These are phyloP conservation scores for Fraxinus greggii DNA, from an alignment of 305 asterid species.

Conservation along the genomic window DNA sequence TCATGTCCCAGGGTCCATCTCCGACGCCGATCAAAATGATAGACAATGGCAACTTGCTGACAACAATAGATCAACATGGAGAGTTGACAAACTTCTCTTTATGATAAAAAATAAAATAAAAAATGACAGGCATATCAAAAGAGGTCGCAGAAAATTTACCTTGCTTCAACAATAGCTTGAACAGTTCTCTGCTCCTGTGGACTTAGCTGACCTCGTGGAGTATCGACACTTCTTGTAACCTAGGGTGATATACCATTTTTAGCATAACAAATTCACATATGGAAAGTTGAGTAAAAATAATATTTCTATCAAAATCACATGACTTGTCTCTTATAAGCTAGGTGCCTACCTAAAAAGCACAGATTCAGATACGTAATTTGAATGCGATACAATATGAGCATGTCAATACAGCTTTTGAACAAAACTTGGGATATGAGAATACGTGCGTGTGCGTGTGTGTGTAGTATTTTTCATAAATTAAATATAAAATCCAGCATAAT, in stretches of 20 bases:
- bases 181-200: conserved; percentile 67
- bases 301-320: neutral
- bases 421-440: too few species aligned
- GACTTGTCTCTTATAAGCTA: neutral
- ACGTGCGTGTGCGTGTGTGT: too few species aligned
- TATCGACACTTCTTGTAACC: conserved; percentile 70
- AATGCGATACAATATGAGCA: too few species aligned
- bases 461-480: too few species aligned
- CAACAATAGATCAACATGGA: neutral
- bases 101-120: neutral
- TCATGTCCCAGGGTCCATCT: conserved; percentile 99
- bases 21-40: conserved; percentile 94
- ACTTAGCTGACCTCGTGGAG: conserved; percentile 47
- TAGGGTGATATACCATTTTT: conserved; percentile 16
- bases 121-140: neutral
- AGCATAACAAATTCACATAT: neutral
- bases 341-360: neutral
- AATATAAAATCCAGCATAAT: too few species aligned
- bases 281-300: neutral
- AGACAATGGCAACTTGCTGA: conserved; percentile 90
- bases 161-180: conserved; percentile 61
- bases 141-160: conserved; percentile 29
- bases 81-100: conserved; percentile 3
- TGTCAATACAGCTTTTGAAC: too few species aligned
- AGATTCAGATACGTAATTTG: too few species aligned